Evolutionary conservation across 2,329 filamentous ascomycete species (phyloP).

Genomic region (Raffaelea albimanens): DNA sequence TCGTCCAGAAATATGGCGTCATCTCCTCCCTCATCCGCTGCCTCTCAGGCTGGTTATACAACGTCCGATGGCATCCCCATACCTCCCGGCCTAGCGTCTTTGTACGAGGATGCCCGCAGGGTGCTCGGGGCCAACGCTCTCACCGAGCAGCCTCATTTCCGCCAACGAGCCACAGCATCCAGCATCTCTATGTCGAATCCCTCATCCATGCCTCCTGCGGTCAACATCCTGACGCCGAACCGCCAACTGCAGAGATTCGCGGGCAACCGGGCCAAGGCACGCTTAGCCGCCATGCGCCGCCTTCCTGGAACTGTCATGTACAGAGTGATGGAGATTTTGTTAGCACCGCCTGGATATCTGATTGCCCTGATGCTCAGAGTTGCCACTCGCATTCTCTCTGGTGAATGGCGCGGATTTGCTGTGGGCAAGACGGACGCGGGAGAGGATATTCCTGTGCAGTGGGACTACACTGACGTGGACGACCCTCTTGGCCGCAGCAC

Average conservation of each 20-base stretch:
- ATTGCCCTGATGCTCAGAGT: constrained; percentile 73
- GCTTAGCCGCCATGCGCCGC: constrained; percentile 35
- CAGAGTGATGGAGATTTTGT: constrained; percentile 66
- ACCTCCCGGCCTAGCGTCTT: constrained; percentile 6
- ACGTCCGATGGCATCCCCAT: background rate
- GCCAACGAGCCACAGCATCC: constrained; percentile 44
- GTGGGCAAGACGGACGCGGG: constrained; percentile 42
- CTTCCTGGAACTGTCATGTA: constrained; percentile 59
- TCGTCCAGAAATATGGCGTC: constrained; percentile 6
- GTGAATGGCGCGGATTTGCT: constrained; percentile 52
- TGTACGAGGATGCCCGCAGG: constrained; percentile 10
- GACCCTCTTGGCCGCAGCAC: constrained; percentile 12
- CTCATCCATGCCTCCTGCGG: constrained; percentile 59
- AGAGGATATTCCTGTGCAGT: constrained; percentile 46
- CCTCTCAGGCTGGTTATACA: background rate
- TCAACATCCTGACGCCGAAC: constrained; percentile 48
- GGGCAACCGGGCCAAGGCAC: constrained; percentile 22
- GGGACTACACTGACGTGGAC: constrained; percentile 50
- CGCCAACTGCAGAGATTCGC: constrained; percentile 10
- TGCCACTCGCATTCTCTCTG: constrained; percentile 62
- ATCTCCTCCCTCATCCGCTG: constrained; percentile 3
- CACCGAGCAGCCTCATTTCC: constrained; percentile 24
- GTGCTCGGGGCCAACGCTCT: background rate
- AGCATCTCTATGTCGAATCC: constrained; percentile 35
- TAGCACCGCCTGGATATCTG: constrained; percentile 73